Percentiles rank a stretch among this genome's conserved stretches.
These are phyloP conservation scores for Cladobotryum protrusum DNA, from an alignment of 2,329 filamentous ascomycete genomes.

Conservation along the genomic window DNA sequence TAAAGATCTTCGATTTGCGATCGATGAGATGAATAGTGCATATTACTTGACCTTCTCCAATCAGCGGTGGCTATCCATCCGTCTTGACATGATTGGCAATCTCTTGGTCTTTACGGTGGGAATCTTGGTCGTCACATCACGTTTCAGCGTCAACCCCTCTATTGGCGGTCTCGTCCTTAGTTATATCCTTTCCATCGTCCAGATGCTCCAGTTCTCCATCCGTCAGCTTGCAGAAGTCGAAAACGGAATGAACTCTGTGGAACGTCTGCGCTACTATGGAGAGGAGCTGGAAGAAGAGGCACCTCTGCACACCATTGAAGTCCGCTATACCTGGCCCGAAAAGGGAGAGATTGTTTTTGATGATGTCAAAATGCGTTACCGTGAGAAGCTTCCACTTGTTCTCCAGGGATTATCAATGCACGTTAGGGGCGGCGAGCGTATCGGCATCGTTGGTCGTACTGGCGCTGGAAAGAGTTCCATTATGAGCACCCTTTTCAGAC, in stretches of 20 bases:
- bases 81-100: slow-evolving; percentile 79
- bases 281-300: slow-evolving; percentile 83
- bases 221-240: slow-evolving; percentile 92
- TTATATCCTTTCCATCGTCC: slow-evolving; percentile 88
- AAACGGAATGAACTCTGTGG: slow-evolving; percentile 96
- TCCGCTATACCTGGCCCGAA: slow-evolving; percentile 76
- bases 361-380: slow-evolving; percentile 73
- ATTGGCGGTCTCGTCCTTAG: slow-evolving; percentile 84
- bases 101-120: slow-evolving; percentile 80
- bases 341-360: slow-evolving; percentile 74
- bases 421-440: slow-evolving; percentile 67
- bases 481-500: slow-evolving; percentile 75
- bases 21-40: slow-evolving; percentile 88
- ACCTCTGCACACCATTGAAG: slow-evolving; percentile 67
- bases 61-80: slow-evolving; percentile 84
- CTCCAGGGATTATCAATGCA: slow-evolving; percentile 66
- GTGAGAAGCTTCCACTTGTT: slow-evolving; percentile 64
- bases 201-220: slow-evolving; percentile 94
- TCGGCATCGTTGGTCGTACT: slow-evolving; percentile 75
- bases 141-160: slow-evolving; percentile 77
- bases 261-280: slow-evolving; percentile 86
- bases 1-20: slow-evolving; percentile 58
- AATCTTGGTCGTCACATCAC: slow-evolving; percentile 85
- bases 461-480: slow-evolving; percentile 80
- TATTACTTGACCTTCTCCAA: slow-evolving; percentile 96